Evolutionary conservation across 148 eudicot species (phyloP).

Genomic region (Persicaria tinctoria): DNA sequence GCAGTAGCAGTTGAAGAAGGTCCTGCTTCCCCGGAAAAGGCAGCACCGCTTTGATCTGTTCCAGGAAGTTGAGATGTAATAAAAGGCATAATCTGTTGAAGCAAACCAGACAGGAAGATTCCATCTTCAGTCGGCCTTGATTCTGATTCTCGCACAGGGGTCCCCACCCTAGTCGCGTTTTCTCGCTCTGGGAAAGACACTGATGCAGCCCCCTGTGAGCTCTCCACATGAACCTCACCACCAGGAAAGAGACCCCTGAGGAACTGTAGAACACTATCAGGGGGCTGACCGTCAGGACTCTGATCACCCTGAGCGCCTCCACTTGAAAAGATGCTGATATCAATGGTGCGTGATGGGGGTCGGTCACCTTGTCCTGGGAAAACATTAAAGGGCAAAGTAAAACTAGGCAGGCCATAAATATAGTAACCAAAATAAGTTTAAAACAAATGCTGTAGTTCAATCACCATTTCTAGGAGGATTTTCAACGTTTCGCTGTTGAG

Average conservation of each 20-base stretch:
- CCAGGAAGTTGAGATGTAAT: conserved; percentile 19
- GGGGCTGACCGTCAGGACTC: conserved; percentile 21
- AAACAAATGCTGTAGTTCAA: neutral
- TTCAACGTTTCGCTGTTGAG: conserved; percentile 21
- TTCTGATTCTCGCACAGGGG: conserved; percentile 22
- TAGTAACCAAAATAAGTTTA: neutral
- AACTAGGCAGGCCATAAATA: neutral
- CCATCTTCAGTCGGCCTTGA: conserved; percentile 29
- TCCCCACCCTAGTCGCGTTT: conserved; percentile 19
- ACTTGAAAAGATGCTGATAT: conserved; percentile 26
- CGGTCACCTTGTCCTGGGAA: conserved; percentile 13
- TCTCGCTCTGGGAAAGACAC: conserved; percentile 21
- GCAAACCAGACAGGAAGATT: conserved; percentile 34
- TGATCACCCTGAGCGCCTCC: conserved; percentile 25
- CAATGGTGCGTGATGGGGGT: conserved; percentile 31
- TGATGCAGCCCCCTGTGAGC: conserved; percentile 16
- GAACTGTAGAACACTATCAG: conserved; percentile 24
- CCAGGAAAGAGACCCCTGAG: conserved; percentile 36
- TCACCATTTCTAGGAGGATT: conserved; percentile 27
- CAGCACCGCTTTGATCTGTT: conserved; percentile 12
- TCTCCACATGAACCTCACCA: conserved; percentile 37
- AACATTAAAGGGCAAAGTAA: neutral
- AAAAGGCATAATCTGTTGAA: conserved; percentile 34
- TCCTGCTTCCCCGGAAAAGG: conserved; percentile 12
- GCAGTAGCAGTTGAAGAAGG: conserved; percentile 21